A percentile compares a stretch with the other conserved stretches of the same genome.
Conservation (phyloP, 805 yeast species). For the Torulaspora quercuum region DNA sequence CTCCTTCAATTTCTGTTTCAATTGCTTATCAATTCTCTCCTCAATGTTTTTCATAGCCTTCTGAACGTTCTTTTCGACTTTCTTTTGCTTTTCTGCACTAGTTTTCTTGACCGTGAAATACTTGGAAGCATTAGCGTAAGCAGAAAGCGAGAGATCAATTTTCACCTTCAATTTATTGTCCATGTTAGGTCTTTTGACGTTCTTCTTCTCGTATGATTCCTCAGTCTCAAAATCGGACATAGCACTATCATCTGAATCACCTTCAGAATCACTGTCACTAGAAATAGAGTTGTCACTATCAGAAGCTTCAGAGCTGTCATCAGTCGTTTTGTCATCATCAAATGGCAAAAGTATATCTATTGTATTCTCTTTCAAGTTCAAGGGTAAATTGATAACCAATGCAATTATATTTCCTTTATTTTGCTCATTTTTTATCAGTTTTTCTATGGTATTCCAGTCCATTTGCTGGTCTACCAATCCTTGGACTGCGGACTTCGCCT, state of each 20-base stretch:
- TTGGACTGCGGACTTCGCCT: slow-evolving; percentile 65
- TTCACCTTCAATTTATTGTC: slow-evolving; percentile 45
- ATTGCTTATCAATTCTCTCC: slow-evolving; percentile 66
- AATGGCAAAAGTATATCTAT: slow-evolving; percentile 49
- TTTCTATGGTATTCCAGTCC: slow-evolving; percentile 92
- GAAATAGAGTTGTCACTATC: slow-evolving; percentile 36
- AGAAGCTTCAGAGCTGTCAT: slow-evolving; percentile 20
- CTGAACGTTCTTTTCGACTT: slow-evolving; percentile 72
- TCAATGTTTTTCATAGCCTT: slow-evolving; percentile 83
- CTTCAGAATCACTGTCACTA: slow-evolving; percentile 21
- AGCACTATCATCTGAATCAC: slow-evolving; percentile 18
- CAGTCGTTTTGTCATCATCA: slow-evolving; percentile 37
- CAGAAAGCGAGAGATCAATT: slow-evolving; percentile 67
- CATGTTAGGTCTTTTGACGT: slow-evolving; percentile 9
- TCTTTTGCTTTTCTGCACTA: slow-evolving; percentile 73
- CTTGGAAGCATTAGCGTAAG: slow-evolving; percentile 82
- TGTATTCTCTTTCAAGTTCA: slow-evolving; percentile 66
- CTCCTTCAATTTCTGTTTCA: slow-evolving; percentile 58
- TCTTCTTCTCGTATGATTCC: slow-evolving; percentile 11
- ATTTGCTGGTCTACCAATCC: slow-evolving; percentile 71
- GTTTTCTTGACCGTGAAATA: slow-evolving; percentile 74
- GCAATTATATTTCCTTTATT: slow-evolving; percentile 64
- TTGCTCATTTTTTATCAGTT: slow-evolving; percentile 66
- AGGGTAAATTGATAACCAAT: slow-evolving; percentile 55
- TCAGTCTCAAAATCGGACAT: slow-evolving; percentile 23